Conservation (phyloP, 1,284 basidiomycete genomes). For the Pseudozyma sp. region DNA sequence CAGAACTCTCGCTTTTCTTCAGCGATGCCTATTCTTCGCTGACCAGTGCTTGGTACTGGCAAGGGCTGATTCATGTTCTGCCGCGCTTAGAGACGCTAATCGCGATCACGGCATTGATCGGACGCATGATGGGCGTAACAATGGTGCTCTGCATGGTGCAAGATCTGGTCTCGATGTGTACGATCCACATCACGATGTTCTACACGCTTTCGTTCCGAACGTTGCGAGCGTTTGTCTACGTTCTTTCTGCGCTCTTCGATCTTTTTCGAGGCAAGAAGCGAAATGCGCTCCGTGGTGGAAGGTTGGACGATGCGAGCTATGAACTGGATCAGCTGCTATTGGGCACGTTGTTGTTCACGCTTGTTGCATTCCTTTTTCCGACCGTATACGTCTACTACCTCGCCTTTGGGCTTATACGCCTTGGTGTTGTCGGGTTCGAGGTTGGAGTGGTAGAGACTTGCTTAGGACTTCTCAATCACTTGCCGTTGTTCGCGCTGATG, state of each 20-base stretch:
- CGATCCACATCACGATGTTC: slow-evolving; percentile 80
- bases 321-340: slow-evolving; percentile 93
- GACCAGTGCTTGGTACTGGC: slow-evolving; percentile 26
- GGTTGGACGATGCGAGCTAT: slow-evolving; percentile 89
- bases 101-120: slow-evolving; percentile 73
- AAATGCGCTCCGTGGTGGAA: slow-evolving; percentile 76
- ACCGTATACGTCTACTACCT: slow-evolving; percentile 88
- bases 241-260: slow-evolving; percentile 83
- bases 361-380: slow-evolving; percentile 89
- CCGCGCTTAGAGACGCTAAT: slow-evolving; percentile 57
- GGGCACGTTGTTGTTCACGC: slow-evolving; percentile 92
- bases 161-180: slow-evolving; percentile 78
- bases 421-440: slow-evolving; percentile 26
- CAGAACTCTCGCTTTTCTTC: slow-evolving; percentile 86
- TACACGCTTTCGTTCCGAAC: slow-evolving; percentile 78
- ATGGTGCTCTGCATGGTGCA: slow-evolving; percentile 77
- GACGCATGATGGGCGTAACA: slow-evolving; percentile 76
- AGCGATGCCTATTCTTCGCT: slow-evolving; percentile 76
- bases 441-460: slow-evolving; percentile 33
- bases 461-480: slow-evolving; percentile 81
- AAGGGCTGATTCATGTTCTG: slow-evolving; percentile 17
- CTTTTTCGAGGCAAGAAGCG: slow-evolving; percentile 83
- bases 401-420: slow-evolving; percentile 80
- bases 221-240: slow-evolving; percentile 76
- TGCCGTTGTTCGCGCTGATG: slow-evolving; percentile 89